Evolutionary conservation across 139 green algal species (phyloP).

Genomic region (Astrephomene gubernaculifera): DNA sequence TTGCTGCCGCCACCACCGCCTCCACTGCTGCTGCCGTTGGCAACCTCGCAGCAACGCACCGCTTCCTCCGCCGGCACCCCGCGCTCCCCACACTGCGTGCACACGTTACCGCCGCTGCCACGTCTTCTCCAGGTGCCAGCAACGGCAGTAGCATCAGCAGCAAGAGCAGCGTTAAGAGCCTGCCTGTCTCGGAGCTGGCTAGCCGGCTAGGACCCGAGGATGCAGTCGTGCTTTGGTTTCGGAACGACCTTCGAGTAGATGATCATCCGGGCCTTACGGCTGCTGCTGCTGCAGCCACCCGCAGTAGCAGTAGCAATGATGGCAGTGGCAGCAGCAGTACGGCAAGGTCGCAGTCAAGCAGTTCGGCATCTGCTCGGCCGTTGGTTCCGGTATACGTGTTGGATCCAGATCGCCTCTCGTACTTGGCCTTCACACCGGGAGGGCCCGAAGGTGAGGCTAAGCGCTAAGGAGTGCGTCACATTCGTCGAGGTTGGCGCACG

Average conservation of each 20-base stretch:
- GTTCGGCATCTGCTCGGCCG: background rate
- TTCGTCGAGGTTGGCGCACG: background rate
- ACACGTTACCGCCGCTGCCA: background rate
- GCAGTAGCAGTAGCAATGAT: background rate
- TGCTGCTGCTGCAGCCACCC: conserved; percentile 17
- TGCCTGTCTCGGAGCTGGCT: conserved; percentile 6
- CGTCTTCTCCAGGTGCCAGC: background rate
- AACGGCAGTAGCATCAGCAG: background rate
- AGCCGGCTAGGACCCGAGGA: background rate
- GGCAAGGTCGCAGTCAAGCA: too few species aligned
- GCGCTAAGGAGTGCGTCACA: background rate
- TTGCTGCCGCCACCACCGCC: too few species aligned
- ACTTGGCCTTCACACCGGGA: conserved; percentile 48
- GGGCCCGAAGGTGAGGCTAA: conserved; percentile 59
- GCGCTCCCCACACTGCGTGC: background rate
- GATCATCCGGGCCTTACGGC: conserved; percentile 80
- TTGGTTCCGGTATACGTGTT: conserved; percentile 73
- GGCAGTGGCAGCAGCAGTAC: too few species aligned
- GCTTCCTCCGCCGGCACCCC: background rate
- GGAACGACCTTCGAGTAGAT: conserved; percentile 83
- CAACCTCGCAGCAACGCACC: too few species aligned
- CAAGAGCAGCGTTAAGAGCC: background rate
- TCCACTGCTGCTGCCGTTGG: too few species aligned
- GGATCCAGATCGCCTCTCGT: conserved; percentile 53
- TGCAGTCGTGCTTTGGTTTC: conserved; percentile 79